These are phyloP conservation scores for Axilococcus clingmanii DNA, from an alignment of 139 green algal species.

Conservation along the genomic window DNA sequence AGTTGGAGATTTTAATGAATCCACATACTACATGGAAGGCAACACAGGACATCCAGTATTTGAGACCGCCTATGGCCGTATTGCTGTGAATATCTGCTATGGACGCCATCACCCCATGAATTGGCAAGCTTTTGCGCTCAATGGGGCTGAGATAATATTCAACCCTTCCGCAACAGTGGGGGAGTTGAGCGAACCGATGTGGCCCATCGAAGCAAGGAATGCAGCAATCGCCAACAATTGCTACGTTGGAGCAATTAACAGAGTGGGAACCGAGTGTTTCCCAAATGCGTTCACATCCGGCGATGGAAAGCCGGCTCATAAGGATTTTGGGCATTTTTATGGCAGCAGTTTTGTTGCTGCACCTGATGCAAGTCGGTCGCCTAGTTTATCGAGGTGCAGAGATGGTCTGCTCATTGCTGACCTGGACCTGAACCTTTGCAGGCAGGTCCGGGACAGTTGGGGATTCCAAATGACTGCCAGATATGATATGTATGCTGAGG, in stretches of 20 bases:
- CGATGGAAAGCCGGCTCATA: slow-evolving; percentile 81
- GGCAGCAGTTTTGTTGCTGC: slow-evolving; percentile 86
- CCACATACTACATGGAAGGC: slow-evolving; percentile 89
- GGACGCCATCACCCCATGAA: slow-evolving; percentile 95
- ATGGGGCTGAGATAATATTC: slow-evolving; percentile 96
- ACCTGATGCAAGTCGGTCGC: slow-evolving; percentile 78
- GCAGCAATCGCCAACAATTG: slow-evolving; percentile 81
- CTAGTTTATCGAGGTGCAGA: slow-evolving; percentile 50
- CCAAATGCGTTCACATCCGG: slow-evolving; percentile 89
- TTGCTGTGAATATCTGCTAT: slow-evolving; percentile 98
- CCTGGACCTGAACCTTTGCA: slow-evolving; percentile 87
- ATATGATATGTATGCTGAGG: slow-evolving; percentile 82
- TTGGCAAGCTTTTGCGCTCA: slow-evolving; percentile 90
- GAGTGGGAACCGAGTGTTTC: slow-evolving; percentile 89
- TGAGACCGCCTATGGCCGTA: slow-evolving; percentile 79
- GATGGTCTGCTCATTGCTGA: slow-evolving; percentile 87
- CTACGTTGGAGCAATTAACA: slow-evolving; percentile 78
- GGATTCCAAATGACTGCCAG: slow-evolving; percentile 87
- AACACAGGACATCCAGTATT: slow-evolving; percentile 85
- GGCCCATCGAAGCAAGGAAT: slow-evolving; percentile 77
- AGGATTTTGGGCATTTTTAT: slow-evolving; percentile 89
- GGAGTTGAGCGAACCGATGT: slow-evolving; percentile 78
- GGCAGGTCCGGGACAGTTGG: slow-evolving; percentile 88
- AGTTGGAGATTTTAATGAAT: slow-evolving; percentile 97
- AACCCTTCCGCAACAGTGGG: slow-evolving; percentile 94